Conservation (phyloP, 2,329 filamentous ascomycete species). For the Colletotrichum tropicale region DNA sequence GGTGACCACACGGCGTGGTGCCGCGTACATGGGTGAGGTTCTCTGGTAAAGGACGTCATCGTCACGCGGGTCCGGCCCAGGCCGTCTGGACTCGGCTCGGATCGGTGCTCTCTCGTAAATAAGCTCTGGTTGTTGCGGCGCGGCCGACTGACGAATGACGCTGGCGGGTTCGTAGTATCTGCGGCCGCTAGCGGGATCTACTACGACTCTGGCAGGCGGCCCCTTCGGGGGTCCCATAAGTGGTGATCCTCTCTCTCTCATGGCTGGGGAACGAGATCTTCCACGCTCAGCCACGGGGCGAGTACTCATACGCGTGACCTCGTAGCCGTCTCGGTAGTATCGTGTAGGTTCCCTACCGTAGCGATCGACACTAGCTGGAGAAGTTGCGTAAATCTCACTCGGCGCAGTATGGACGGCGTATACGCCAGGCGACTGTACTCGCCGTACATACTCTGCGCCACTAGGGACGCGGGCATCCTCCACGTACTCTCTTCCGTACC, state of each 20-base stretch:
- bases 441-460: slow-evolving; percentile 37
- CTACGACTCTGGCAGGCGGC: slow-evolving; percentile 70
- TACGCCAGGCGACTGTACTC: slow-evolving; percentile 39
- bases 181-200: slow-evolving; percentile 79
- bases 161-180: slow-evolving; percentile 69
- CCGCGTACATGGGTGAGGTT: slow-evolving; percentile 52
- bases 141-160: slow-evolving; percentile 56
- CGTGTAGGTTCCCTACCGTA: slow-evolving; percentile 44
- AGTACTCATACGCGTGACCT: slow-evolving; percentile 49
- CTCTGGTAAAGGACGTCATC: slow-evolving; percentile 58
- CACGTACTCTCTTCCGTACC: slow-evolving; percentile 37
- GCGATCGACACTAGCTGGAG: slow-evolving; percentile 48
- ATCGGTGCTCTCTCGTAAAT: slow-evolving; percentile 69
- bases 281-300: slow-evolving; percentile 53
- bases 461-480: slow-evolving; percentile 34
- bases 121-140: slow-evolving; percentile 57
- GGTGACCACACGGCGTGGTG: slow-evolving; percentile 63
- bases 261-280: slow-evolving; percentile 52
- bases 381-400: slow-evolving; percentile 39
- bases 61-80: slow-evolving; percentile 49
- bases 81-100: slow-evolving; percentile 55
- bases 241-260: slow-evolving; percentile 47
- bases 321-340: slow-evolving; percentile 48
- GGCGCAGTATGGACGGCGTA: slow-evolving; percentile 41
- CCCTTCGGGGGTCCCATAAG: slow-evolving; percentile 57